Evolutionary conservation across 495 filamentous ascomycete species (phyloP), one percentile per base, ranked within the genome.

Genomic region (Hyaloscypha bicolor): DNA sequence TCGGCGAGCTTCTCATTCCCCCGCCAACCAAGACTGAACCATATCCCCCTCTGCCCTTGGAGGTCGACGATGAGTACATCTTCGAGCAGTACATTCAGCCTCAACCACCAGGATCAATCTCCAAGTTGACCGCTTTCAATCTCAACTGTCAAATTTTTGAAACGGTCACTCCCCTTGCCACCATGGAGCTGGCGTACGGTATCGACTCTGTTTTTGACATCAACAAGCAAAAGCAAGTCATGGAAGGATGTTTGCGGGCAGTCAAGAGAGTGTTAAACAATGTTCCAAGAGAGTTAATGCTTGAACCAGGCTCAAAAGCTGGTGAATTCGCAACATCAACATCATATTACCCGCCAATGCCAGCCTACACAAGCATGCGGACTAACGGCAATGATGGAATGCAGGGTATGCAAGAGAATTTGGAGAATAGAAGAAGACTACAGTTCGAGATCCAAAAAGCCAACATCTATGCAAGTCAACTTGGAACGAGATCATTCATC

Each of bases 391-490:
- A 32, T 25, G 67, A 68, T n/a, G 57, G 19, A 21, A 21, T 19
- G 4, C 56, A 51, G 19, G 52, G 45, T 62, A 30, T 53, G 12
- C 25, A 32, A 8, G 51, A 30, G 12, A 30, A 51, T 60, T 6
- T 33, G 6, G 69, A 72, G n/a, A 35, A 39, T 19, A 55, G 63
- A 19, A 64, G 67, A 60, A 29, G 42, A 9, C 12, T 93, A 2
- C 91, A 94, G 65, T 90, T 85, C 60, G 91, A 95, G 71, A 93
- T 96, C 29, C 92, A 96, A 73, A 96, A 93, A 72, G 89, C 90
- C 22, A 94, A 96, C 70, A 90, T 97, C 30, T 90, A 93, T 67
- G 86, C 86, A 8, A 91, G 86, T 55, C 88, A 92, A 70, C 79
- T 97, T 1, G 85, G 85, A 4, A 93, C 91, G 2, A 84, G 92